Percentiles rank a stretch among this genome's conserved stretches.
phyloP scores from a whole-genome alignment of 2,329 filamentous ascomycete genomes.

The Fusarium sp. region DNA sequence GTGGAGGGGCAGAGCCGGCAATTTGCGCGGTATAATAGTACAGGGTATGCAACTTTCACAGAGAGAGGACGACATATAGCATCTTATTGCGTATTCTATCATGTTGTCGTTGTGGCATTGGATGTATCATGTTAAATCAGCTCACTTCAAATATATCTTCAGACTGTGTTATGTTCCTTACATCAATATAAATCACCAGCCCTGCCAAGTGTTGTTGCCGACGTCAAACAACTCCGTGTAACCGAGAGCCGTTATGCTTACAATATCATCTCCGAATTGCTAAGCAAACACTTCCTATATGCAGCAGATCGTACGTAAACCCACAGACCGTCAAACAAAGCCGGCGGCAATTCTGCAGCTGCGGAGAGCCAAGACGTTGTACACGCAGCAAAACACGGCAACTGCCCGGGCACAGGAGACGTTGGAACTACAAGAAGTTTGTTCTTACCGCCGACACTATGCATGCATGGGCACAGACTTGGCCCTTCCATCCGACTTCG shows the following conservation, averaged over 20 bases:
- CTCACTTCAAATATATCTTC: too few species aligned
- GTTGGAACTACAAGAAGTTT: neutral
- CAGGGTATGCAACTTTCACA: slow-evolving; percentile 4
- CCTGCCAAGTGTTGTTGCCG: neutral
- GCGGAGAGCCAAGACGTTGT: neutral
- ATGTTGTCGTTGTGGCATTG: neutral
- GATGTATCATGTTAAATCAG: neutral
- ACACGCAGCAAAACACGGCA: neutral
- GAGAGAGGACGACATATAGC: neutral
- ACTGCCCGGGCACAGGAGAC: neutral
- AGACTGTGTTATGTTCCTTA: too few species aligned
- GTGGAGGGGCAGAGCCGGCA: slow-evolving; percentile 3
- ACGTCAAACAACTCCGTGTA: neutral
- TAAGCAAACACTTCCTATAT: slow-evolving; percentile 6
- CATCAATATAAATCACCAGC: neutral
- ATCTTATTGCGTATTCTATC: neutral
- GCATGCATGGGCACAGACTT: neutral
- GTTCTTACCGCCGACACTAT: neutral
- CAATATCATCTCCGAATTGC: slow-evolving; percentile 23
- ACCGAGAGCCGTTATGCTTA: slow-evolving; percentile 16
- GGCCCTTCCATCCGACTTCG: neutral
- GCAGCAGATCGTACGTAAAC: slow-evolving; percentile 10
- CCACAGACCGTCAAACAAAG: neutral
- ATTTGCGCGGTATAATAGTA: neutral
- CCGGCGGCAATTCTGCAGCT: neutral